Percentiles rank a stretch among this genome's conserved stretches.
Conservation (phyloP, 176 grass and related monocot species). For the Lolium perenne region DNA sequence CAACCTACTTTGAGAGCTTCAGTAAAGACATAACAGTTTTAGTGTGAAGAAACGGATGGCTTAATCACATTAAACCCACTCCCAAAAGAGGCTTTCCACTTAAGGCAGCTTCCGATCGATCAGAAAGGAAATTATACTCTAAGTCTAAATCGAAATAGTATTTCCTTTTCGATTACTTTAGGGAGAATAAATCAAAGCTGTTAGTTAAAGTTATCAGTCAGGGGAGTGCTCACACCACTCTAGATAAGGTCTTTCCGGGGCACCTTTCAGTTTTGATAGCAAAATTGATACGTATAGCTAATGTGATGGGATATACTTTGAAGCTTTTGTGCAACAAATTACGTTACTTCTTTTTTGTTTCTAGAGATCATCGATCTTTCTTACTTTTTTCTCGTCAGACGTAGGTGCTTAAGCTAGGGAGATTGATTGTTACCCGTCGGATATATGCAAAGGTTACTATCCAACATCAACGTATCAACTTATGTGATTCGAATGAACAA, state of each 20-base stretch:
- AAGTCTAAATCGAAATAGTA: too few species aligned
- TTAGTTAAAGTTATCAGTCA: neutral
- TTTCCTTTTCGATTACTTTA: neutral
- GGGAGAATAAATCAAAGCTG: neutral
- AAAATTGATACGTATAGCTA: neutral
- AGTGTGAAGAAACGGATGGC: neutral
- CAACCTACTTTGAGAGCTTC: neutral
- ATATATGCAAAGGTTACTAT: neutral
- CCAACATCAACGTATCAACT: neutral
- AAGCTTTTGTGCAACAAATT: neutral
- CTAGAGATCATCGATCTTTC: too few species aligned
- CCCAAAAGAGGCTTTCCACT: neutral
- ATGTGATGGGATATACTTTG: neutral
- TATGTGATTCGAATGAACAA: neutral
- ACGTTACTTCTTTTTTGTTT: neutral
- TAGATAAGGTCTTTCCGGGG: neutral
- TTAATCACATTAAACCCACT: neutral
- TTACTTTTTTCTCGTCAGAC: neutral
- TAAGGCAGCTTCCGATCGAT: neutral
- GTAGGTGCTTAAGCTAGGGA: neutral
- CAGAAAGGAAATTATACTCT: neutral
- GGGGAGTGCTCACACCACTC: neutral
- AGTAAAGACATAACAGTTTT: neutral
- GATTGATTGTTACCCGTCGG: neutral
- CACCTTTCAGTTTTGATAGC: constrained; percentile 2